Evolutionary conservation across 306 rosid species (phyloP), one percentile per base, ranked within the genome.

Genomic region (Corylus heterophylla): DNA sequence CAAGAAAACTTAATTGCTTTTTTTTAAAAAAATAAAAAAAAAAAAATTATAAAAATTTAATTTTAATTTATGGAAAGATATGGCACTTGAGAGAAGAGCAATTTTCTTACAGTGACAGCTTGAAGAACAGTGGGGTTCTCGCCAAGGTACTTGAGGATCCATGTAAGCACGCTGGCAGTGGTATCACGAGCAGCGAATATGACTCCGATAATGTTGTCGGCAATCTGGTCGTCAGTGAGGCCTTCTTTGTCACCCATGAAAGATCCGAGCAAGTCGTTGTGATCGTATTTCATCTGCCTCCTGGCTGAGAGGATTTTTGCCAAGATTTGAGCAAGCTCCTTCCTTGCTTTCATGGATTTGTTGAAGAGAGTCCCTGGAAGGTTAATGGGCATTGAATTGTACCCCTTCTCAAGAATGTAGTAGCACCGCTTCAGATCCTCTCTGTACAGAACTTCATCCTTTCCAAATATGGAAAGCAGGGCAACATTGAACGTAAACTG

Each of bases 181-280:
- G 99, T 95, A 76, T 95, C 99, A 51, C 99, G 91, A 44, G 99
- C 99, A 16, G 99, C 99, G 51, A 95, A 95, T 44, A 95, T 91
- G 81, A 95, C 92, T 2, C 99, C 99, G 70, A 95, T 95, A 45
- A 93, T 78, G 84, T 95, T 95, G 82, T 95, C 99, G 22, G 97
- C 96, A 45, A 96, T 91, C 58, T 96, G 98, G 14, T 89, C 89
- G 55, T 96, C 99, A 12, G 94, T 90, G 82, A 96, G 96, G 66
- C 93, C 93, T 82, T 91, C 86, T 76, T 90, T 93, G 66, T 83
- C 92, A 13, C 84, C 91, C 97, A 96, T 96, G 88, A 96, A 88
- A 11, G 96, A 93, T 76, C 91, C 96, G 2, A 96, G 89, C 66
- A 96, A 83, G 83, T 96, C 98, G 39, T 72, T 84, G 85, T 86